Conservation (phyloP, 768 basidiomycete species). For the Lactifluus piperatus region DNA sequence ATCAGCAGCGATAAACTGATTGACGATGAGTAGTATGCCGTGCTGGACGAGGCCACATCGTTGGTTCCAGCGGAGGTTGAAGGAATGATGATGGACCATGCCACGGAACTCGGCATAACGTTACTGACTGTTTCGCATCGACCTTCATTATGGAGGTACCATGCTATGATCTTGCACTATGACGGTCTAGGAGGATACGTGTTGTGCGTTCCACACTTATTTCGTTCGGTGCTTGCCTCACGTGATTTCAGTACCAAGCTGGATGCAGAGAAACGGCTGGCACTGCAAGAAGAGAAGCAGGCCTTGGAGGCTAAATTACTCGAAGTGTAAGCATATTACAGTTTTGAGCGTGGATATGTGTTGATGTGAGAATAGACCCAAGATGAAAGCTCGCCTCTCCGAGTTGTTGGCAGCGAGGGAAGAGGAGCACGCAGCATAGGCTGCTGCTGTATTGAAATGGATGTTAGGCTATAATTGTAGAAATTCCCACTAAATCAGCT, state of each 20-base stretch:
- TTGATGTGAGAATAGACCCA: constrained; percentile 45
- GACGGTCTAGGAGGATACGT: constrained; percentile 94
- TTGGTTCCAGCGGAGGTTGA: constrained; percentile 91
- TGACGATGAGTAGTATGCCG: constrained; percentile 64
- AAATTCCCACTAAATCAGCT: neutral
- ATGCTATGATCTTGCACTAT: constrained; percentile 80
- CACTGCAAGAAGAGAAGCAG: constrained; percentile 93
- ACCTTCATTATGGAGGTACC: constrained; percentile 89
- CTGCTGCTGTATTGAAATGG: neutral
- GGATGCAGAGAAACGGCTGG: constrained; percentile 82
- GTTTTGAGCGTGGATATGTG: neutral
- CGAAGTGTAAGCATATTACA: constrained; percentile 58
- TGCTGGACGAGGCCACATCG: constrained; percentile 93
- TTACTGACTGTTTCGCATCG: constrained; percentile 93
- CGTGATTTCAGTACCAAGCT: constrained; percentile 58
- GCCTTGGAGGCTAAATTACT: constrained; percentile 73
- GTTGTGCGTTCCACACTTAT: constrained; percentile 50
- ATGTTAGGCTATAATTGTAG: neutral
- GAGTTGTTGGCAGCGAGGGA: constrained; percentile 42
- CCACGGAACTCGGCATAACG: constrained; percentile 80
- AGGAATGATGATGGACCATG: constrained; percentile 91
- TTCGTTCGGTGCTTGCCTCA: neutral
- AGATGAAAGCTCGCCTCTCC: constrained; percentile 65
- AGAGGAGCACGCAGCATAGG: constrained; percentile 15
- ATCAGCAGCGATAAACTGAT: constrained; percentile 1